These are phyloP conservation scores for Echinosophora koreensis DNA, from an alignment of 306 rosid species.

Conservation along the genomic window DNA sequence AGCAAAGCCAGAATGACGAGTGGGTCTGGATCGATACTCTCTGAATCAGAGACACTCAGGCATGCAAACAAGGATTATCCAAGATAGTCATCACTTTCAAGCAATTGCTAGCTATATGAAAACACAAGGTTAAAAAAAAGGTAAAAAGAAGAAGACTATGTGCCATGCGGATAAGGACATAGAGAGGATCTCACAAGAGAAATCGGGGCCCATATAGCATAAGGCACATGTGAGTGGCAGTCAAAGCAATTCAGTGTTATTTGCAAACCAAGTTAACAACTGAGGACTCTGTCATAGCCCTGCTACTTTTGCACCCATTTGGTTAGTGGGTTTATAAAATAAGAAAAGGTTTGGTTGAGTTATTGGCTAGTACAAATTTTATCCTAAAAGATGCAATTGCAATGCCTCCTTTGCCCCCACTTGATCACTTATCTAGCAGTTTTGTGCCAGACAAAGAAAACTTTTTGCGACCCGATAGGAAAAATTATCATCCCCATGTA, in stretches of 20 bases:
- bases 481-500: neutral
- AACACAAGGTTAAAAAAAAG: neutral
- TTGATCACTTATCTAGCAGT: conserved; percentile 25
- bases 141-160: neutral
- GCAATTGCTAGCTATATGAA: conserved; percentile 33
- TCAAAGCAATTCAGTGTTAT: conserved; percentile 42
- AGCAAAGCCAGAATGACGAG: conserved; percentile 32
- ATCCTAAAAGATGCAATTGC: conserved; percentile 29
- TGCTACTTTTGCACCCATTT: conserved; percentile 39
- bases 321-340: conserved; percentile 24
- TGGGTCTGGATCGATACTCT: conserved; percentile 44
- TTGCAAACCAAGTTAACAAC: conserved; percentile 36
- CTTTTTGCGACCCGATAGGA: neutral
- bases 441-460: conserved; percentile 10
- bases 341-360: neutral
- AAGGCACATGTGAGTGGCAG: conserved; percentile 45
- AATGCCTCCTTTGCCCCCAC: conserved; percentile 13
- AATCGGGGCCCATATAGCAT: neutral
- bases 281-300: conserved; percentile 41
- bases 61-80: conserved; percentile 45
- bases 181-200: neutral
- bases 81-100: conserved; percentile 24
- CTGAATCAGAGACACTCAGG: conserved; percentile 42
- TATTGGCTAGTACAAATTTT: neutral
- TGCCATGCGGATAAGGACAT: neutral